Conservation (phyloP, 192 early-diverging fungal species). For the Coemansia sp. region DNA sequence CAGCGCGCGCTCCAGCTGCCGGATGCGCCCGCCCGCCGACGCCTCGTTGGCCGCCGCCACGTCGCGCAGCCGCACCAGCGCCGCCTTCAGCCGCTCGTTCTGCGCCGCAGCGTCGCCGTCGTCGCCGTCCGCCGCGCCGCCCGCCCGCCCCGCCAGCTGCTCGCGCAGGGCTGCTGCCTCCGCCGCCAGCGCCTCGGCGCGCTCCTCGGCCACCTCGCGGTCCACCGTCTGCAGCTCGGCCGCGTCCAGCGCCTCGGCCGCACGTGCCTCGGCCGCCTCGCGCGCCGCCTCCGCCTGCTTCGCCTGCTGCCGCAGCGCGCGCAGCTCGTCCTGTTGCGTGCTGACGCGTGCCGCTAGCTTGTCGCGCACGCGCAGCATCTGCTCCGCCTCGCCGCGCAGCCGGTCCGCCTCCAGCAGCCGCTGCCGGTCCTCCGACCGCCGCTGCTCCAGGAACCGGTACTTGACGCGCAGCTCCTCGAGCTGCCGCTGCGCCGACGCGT, state of each 20-base stretch:
- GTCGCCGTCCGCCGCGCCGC: slow-evolving; percentile 71
- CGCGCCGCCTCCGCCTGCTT: slow-evolving; percentile 60
- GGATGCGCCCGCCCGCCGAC: slow-evolving; percentile 60
- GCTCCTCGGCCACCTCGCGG: slow-evolving; percentile 90
- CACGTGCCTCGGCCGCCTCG: slow-evolving; percentile 58
- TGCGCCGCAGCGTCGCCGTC: slow-evolving; percentile 71
- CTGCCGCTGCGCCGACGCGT: slow-evolving; percentile 64
- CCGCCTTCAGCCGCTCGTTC: slow-evolving; percentile 86
- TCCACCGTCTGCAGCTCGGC: slow-evolving; percentile 88
- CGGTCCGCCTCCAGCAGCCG: slow-evolving; percentile 68
- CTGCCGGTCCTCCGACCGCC: slow-evolving; percentile 79
- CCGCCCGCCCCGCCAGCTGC: slow-evolving; percentile 80
- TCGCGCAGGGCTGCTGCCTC: slow-evolving; percentile 73
- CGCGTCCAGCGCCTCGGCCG: slow-evolving; percentile 63
- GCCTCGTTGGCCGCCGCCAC: slow-evolving; percentile 69
- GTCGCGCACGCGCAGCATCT: slow-evolving; percentile 60
- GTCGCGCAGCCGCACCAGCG: slow-evolving; percentile 81
- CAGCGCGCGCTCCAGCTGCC: slow-evolving; percentile 70
- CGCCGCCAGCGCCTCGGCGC: slow-evolving; percentile 69
- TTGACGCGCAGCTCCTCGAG: slow-evolving; percentile 79
- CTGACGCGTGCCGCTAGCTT: slow-evolving; percentile 67
- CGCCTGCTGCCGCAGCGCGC: slow-evolving; percentile 58
- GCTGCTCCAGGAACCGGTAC: slow-evolving; percentile 71
- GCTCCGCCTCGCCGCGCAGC: slow-evolving; percentile 69
- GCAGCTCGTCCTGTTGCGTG: slow-evolving; percentile 71